Evolutionary conservation across 805 yeast genomes (phyloP).

Genomic region (Pichia manshurica): DNA sequence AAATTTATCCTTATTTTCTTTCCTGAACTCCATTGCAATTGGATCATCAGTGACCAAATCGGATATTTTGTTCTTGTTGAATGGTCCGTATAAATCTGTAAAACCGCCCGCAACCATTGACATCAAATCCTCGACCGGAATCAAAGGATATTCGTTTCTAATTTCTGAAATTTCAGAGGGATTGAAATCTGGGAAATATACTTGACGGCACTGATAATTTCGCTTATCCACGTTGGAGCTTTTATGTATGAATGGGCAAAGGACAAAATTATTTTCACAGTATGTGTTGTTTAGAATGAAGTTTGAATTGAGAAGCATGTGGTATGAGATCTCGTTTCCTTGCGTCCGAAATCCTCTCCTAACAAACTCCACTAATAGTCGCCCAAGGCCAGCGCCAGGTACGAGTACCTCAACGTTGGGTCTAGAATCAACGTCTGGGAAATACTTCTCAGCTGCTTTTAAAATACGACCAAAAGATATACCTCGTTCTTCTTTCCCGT

Average conservation of each 20-base stretch:
- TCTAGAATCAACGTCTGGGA: conserved; percentile 34
- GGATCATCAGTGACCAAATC: conserved; percentile 35
- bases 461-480: conserved; percentile 36
- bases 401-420: conserved; percentile 41
- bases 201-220: conserved; percentile 43
- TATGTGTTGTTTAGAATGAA: conserved; percentile 45
- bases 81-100: conserved; percentile 58
- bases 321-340: conserved; percentile 63
- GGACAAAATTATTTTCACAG: conserved; percentile 33
- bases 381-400: conserved; percentile 63
- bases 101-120: conserved; percentile 73
- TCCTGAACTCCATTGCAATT: conserved; percentile 38
- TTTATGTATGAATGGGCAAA: conserved; percentile 53
- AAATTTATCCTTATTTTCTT: conserved; percentile 33
- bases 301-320: conserved; percentile 54
- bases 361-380: conserved; percentile 52
- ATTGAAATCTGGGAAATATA: conserved; percentile 48
- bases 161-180: conserved; percentile 36
- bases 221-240: conserved; percentile 42
- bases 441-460: conserved; percentile 30
- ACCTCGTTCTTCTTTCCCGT: conserved; percentile 44
- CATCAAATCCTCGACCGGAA: conserved; percentile 49
- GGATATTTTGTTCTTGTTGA: conserved; percentile 27
- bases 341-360: conserved; percentile 53
- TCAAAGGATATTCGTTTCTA: conserved; percentile 31